Evolutionary conservation across 2,329 filamentous ascomycete species (phyloP).

Genomic region (Colletotrichum spinosum): DNA sequence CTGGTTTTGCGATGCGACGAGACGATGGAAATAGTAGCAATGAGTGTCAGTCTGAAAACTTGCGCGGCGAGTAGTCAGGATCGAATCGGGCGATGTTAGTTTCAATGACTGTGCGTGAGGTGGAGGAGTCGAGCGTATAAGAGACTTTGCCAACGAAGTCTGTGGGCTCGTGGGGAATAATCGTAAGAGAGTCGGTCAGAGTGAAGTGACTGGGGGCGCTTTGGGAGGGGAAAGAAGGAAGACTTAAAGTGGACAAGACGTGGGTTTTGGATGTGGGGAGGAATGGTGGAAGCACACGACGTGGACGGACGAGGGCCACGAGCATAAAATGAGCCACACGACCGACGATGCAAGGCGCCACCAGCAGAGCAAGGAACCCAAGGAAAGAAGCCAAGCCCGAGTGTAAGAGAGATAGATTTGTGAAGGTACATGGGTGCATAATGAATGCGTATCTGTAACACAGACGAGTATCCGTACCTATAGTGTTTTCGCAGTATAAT

Average conservation of each 20-base stretch:
- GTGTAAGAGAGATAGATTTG: neutral
- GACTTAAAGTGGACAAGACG: conserved; percentile 10
- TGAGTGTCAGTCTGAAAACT: conserved; percentile 42
- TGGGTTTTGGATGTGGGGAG: conserved; percentile 35
- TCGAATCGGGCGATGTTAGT: conserved; percentile 43
- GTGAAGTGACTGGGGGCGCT: neutral
- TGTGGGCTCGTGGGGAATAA: conserved; percentile 41
- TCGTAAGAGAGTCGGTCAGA: conserved; percentile 14
- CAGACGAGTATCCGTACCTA: no score
- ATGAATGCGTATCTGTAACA: no score
- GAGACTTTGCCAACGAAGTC: conserved; percentile 71
- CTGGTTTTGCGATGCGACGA: conserved; percentile 40
- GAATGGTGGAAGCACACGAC: conserved; percentile 3
- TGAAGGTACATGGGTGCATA: neutral
- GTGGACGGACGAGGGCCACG: conserved; percentile 9
- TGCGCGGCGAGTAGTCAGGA: conserved; percentile 45
- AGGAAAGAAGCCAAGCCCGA: neutral
- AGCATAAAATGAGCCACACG: conserved; percentile 21
- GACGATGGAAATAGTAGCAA: conserved; percentile 38
- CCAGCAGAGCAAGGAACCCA: conserved; percentile 24
- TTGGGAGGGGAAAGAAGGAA: neutral
- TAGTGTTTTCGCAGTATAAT: no score
- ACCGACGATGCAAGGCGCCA: conserved; percentile 26
- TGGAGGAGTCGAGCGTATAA: conserved; percentile 1
- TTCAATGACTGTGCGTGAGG: conserved; percentile 35